These are phyloP conservation scores for Boechera stricta DNA, from an alignment of 345 rosid species.

Conservation along the genomic window DNA sequence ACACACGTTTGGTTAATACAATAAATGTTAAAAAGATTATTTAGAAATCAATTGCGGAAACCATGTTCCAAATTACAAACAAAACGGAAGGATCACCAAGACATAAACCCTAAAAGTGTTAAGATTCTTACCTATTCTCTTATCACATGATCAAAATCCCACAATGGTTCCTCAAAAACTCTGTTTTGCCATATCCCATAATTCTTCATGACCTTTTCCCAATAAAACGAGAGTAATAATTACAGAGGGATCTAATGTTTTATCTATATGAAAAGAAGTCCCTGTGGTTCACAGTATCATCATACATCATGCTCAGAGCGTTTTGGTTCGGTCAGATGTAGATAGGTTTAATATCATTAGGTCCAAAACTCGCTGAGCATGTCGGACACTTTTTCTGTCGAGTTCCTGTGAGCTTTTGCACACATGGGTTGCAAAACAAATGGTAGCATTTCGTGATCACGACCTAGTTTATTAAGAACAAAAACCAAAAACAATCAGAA, in stretches of 20 bases:
- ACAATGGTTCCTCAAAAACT: constrained; percentile 5
- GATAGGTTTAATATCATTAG: constrained; percentile 92
- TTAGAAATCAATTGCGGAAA: constrained; percentile 1
- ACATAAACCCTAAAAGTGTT: constrained; percentile 10
- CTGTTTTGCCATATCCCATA: constrained; percentile 13
- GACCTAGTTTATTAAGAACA: constrained; percentile 59
- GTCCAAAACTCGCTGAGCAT: constrained; percentile 83
- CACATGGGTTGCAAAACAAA: constrained; percentile 86
- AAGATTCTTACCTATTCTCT: background rate
- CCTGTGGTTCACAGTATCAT: constrained; percentile 22
- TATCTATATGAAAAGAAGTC: constrained; percentile 14
- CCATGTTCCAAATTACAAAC: constrained; percentile 2
- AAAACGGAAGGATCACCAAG: background rate
- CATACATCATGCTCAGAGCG: constrained; percentile 11
- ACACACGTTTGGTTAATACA: background rate
- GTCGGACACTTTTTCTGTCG: constrained; percentile 90
- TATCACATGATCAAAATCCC: constrained; percentile 27
- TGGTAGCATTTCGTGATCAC: constrained; percentile 98
- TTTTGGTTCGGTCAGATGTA: constrained; percentile 59
- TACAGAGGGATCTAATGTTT: constrained; percentile 22
- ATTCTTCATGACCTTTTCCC: constrained; percentile 17
- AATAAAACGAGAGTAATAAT: constrained; percentile 3
- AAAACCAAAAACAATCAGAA: constrained; percentile 21
- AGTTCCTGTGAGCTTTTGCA: constrained; percentile 70
- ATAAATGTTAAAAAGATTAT: background rate